Evolutionary conservation across 257 asterid genomes (phyloP), one percentile per base, ranked within the genome.

Genomic region (Gardenia jasminoides): DNA sequence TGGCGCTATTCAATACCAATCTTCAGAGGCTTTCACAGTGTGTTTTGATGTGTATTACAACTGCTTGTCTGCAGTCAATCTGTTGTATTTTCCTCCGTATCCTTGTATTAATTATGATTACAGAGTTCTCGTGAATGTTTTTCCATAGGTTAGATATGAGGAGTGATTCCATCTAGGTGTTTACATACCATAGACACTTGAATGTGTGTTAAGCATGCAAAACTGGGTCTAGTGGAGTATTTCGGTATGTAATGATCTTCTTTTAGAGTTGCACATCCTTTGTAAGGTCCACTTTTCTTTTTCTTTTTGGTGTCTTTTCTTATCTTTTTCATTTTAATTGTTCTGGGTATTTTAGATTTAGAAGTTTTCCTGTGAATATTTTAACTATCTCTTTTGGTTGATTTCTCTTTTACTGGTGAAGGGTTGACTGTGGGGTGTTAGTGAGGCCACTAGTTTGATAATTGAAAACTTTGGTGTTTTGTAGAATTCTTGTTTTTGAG

Each of bases 1-100:
- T 75, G 92, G 97, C 8, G 99, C 99, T 89, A 91, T 91, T 22
- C 89, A 90, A 68, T 86, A 95, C 99, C 99, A 93, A 74, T 95
- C 97, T 84, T 91, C 94, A 84, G 98, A 91, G 85, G 97, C 94
- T 86, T 88, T 87, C 70, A 36, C 41, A 36, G 41, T 95, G 90
- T 66, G 97, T 93, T 93, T 91, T 79, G 85, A 95, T 87, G 80
- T 95, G 83, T 95, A 92, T 80, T 95, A 91, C 89, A 95, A 47
- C 52, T 48, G 64, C 26, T 59, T 71, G 13, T 28, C 41, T 6
- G 66, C 10, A 4, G 43, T 44, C 5, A 39, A 43, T 41, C 10
- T 58, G n/a, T 5, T 62, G 56, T 65, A 30, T 61, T 69, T 36
- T 19, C 28, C 79, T 72, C 20, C 52, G 26, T 72, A 76, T 76